A percentile compares a stretch with the other conserved stretches of the same genome.
Evolutionary conservation across 2,329 filamentous ascomycete species (phyloP).

Genomic region (Aureobasidium sp.): DNA sequence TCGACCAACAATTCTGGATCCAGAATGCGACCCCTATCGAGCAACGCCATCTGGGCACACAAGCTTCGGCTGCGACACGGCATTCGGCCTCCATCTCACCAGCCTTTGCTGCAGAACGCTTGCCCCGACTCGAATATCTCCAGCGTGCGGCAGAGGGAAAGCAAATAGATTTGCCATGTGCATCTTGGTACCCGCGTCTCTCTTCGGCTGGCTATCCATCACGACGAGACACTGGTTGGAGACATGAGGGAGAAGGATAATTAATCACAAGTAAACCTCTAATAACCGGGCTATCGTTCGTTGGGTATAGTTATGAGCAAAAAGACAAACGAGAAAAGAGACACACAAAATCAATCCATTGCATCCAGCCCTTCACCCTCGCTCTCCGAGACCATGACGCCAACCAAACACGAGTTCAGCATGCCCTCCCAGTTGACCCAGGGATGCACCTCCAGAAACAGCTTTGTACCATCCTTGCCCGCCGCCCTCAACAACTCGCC

Average conservation of each 20-base stretch:
- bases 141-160: too few species aligned
- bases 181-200: too few species aligned
- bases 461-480: conserved; percentile 58
- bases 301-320: too few species aligned
- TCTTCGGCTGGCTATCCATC: too few species aligned
- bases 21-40: neutral
- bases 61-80: neutral
- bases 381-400: conserved; percentile 50
- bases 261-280: too few species aligned
- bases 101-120: neutral
- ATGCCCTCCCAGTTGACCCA: conserved; percentile 64
- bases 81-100: neutral
- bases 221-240: too few species aligned
- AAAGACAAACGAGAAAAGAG: too few species aligned
- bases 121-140: neutral
- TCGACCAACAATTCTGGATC: neutral
- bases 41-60: neutral
- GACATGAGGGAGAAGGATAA: too few species aligned
- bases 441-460: conserved; percentile 56
- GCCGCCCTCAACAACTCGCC: conserved; percentile 69
- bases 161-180: too few species aligned
- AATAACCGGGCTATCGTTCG: too few species aligned
- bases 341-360: conserved; percentile 43
- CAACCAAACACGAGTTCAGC: conserved; percentile 51
- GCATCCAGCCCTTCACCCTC: conserved; percentile 42